Base-by-base conservation (phyloP, 1,139 yeast species). In the Suhomyces choctaworum region DNA sequence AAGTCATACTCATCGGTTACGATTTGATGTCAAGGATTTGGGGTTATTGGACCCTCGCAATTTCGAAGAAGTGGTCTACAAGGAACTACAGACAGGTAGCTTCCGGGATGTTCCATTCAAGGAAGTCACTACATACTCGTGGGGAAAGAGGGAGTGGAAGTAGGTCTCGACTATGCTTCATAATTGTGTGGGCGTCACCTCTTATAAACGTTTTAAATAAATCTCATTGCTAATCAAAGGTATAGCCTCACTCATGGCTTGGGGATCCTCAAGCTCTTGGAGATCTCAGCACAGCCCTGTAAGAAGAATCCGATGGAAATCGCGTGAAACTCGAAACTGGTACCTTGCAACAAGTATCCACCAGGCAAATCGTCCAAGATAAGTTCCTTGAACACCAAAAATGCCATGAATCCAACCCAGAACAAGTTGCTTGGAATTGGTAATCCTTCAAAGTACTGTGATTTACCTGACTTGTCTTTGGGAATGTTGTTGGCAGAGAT, bases 401-500 rank as follows among this genome's bases (percentile, higher is more conserved):
- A 66, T 16, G 89, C 87, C 87, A 90, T 82, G 33, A 78, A 56
- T 3, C 67, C 70, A 16, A 92, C 96, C 59, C 92, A 73, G 34
- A 76, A 65, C 48, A 92, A 70, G 31, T 95, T 83, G 4, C 95
- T 81, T 39, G 98, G 98, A 50, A 92, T 88, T 11, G 98, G 98
- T 34, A 92, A 77, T 8, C 98, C 98, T 67, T 92, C 98, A 59
- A 92, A 92, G 58, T 70, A 78, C 55, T 82, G 77, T 14, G 90
- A 78, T 62, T 89, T 89, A 19, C 96, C 96, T 13, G 73, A 59
- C 39, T 74, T 72, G 57, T 90, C 97, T 65, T 89, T 89, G 34
- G 98, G 97, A 44, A 94, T 78, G 48, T 87, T 86, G 38, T 92
- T 83, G 4, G 94, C 95, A 1, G 97, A 87, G 36, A 94, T 95